A percentile compares a stretch with the other conserved stretches of the same genome.
Evolutionary conservation across 2,329 filamentous ascomycete genomes (phyloP).

Genomic region (Fusarium nodosum): DNA sequence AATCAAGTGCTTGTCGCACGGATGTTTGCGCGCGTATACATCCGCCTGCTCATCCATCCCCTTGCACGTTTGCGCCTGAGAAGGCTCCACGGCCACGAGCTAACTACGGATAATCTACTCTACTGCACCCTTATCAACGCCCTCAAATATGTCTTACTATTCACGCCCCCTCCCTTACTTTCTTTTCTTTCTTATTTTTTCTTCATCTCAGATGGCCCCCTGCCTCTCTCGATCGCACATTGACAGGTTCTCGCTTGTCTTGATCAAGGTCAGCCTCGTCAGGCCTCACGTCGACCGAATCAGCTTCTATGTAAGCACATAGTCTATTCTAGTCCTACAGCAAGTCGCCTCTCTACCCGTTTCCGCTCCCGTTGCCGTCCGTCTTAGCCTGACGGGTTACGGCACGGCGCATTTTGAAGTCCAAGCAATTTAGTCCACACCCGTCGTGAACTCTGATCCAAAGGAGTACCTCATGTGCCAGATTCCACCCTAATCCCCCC

Average conservation of each 20-base stretch:
- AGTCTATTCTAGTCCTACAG: conserved; percentile 20
- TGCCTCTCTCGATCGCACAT: conserved; percentile 16
- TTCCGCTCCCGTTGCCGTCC: conserved; percentile 40
- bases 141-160: conserved; percentile 12
- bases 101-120: conserved; percentile 23
- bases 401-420: conserved; percentile 46
- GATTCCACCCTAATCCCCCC: conserved; percentile 45
- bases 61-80: conserved; percentile 38
- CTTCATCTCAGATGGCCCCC: conserved; percentile 14
- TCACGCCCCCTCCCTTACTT: conserved; percentile 29
- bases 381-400: conserved; percentile 39
- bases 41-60: conserved; percentile 36
- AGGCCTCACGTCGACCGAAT: conserved; percentile 25
- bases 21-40: conserved; percentile 40
- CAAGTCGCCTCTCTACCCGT: conserved; percentile 42
- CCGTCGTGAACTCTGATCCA: conserved; percentile 37
- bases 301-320: conserved; percentile 16
- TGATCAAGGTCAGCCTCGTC: conserved; percentile 22
- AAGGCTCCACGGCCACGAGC: conserved; percentile 38
- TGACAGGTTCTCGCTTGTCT: conserved; percentile 20
- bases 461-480: conserved; percentile 44
- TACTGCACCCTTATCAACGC: conserved; percentile 23
- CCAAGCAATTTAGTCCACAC: conserved; percentile 39
- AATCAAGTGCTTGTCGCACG: conserved; percentile 42
- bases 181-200: background rate